Evolutionary conservation across 2,329 filamentous ascomycete species (phyloP), one percentile per base, ranked within the genome.

Genomic region (Eutypa lata): DNA sequence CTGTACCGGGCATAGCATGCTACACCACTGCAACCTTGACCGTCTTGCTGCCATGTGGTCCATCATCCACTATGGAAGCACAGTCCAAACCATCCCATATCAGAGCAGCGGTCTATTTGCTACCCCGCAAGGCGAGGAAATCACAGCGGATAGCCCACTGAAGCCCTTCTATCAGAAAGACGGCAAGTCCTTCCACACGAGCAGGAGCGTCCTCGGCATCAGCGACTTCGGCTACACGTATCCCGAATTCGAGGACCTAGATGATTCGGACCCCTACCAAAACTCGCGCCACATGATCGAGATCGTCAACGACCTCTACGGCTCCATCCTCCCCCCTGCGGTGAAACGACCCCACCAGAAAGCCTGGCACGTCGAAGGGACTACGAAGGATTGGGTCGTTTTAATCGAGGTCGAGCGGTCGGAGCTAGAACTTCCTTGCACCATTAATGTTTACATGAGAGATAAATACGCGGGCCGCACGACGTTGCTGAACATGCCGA

Each of bases 201-300:
- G 68, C 50, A 61, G 62, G 18, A 66, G 64, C 16, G 68, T 66
- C 16, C 55, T 58, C 11, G 50, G 58, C 4, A 64, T 65, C 43
- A 60, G 55, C 67, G 21, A 60, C 7, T 71, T 76, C 51, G 73
- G 73, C 19, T 76, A 77, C 61, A 73, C 69, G 4, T 75, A 75
- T 56, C 67, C 66, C 2, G 71, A 74, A 53, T 64, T 77, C 26
- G 54, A 65, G 52, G 67, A 71, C 61, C 81, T 82, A 56, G 77
- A n/a, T n/a, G n/a, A 74, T 26, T 82, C 84, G 68, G 78, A 78
- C 3, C 71, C 80, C 1, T 76, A 83, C 53, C 75, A 85, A 59
- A 67, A 83, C 51, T 75, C 86, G 61, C 67, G 90, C 44, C 76
- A 78, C 60, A 75, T 90, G 31, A 78, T 82, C 37, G 78, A 82